These are phyloP conservation scores for Daedalea quercina DNA, from an alignment of 768 basidiomycete genomes.

Conservation along the genomic window DNA sequence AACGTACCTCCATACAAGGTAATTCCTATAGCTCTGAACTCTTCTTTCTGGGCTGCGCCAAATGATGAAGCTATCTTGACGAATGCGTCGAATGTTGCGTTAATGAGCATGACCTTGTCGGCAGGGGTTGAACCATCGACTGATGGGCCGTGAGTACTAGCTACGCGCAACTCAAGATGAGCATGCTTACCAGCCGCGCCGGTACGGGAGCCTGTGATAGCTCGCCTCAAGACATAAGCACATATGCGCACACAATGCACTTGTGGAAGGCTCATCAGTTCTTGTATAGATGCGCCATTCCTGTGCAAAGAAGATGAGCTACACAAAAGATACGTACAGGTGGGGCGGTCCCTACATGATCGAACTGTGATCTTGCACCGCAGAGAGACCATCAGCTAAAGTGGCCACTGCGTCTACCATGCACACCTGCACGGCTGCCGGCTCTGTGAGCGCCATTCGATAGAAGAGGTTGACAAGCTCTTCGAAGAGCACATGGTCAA, in stretches of 20 bases:
- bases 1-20: slow-evolving; percentile 70
- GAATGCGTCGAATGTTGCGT: slow-evolving; percentile 56
- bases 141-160: slow-evolving; percentile 9
- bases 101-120: slow-evolving; percentile 62
- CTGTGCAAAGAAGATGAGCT: background rate
- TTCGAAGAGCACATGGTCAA: slow-evolving; percentile 79
- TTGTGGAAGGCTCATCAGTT: slow-evolving; percentile 15
- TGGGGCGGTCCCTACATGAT: slow-evolving; percentile 1
- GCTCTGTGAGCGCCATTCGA: slow-evolving; percentile 84
- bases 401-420: slow-evolving; percentile 52
- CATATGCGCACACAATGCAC: slow-evolving; percentile 77
- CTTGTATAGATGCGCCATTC: slow-evolving; percentile 8
- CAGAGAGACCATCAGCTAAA: slow-evolving; percentile 28
- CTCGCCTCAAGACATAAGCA: slow-evolving; percentile 70
- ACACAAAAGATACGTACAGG: background rate
- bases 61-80: slow-evolving; percentile 51
- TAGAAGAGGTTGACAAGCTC: slow-evolving; percentile 87
- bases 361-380: background rate
- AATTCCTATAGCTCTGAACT: slow-evolving; percentile 72
- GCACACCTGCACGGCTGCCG: slow-evolving; percentile 61
- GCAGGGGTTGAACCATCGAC: slow-evolving; percentile 38
- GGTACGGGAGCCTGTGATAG: slow-evolving; percentile 49
- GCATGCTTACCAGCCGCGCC: slow-evolving; percentile 42
- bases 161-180: background rate
- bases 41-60: slow-evolving; percentile 53